phyloP scores from a whole-genome alignment of 805 yeast species.

The Ogataea methylovora region DNA sequence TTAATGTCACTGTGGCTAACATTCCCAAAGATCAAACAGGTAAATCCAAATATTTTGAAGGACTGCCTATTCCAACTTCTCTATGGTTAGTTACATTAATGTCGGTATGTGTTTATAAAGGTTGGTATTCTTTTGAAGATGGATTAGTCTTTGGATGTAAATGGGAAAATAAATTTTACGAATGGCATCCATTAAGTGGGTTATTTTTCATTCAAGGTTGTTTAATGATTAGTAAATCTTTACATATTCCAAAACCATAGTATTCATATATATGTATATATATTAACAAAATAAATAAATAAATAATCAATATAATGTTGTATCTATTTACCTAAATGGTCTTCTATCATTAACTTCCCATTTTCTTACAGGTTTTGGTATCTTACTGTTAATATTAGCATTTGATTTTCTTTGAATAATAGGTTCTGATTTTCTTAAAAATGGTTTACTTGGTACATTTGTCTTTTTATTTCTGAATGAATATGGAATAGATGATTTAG shows the following conservation, averaged over 20 bases:
- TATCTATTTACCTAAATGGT: slow-evolving; percentile 15
- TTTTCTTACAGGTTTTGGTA: slow-evolving; percentile 1
- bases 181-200: slow-evolving; percentile 65
- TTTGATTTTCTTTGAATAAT: neutral
- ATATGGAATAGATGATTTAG: neutral
- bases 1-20: slow-evolving; percentile 88
- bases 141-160: slow-evolving; percentile 60
- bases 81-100: slow-evolving; percentile 64
- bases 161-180: slow-evolving; percentile 49
- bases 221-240: slow-evolving; percentile 83
- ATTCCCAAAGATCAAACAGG: slow-evolving; percentile 87
- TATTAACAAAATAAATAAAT: neutral
- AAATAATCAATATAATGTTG: neutral
- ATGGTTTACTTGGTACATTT: neutral
- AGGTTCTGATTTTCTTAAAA: neutral
- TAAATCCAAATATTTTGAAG: slow-evolving; percentile 88
- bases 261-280: neutral
- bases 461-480: too few species aligned
- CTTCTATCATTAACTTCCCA: slow-evolving; percentile 19
- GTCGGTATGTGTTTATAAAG: slow-evolving; percentile 57
- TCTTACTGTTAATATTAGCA: neutral
- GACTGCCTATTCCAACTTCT: slow-evolving; percentile 91
- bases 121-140: slow-evolving; percentile 25
- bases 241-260: slow-evolving; percentile 79
- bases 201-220: slow-evolving; percentile 77